Evolutionary conservation across 257 asterid species (phyloP).

Genomic region (Jacaranda mimosifolia): DNA sequence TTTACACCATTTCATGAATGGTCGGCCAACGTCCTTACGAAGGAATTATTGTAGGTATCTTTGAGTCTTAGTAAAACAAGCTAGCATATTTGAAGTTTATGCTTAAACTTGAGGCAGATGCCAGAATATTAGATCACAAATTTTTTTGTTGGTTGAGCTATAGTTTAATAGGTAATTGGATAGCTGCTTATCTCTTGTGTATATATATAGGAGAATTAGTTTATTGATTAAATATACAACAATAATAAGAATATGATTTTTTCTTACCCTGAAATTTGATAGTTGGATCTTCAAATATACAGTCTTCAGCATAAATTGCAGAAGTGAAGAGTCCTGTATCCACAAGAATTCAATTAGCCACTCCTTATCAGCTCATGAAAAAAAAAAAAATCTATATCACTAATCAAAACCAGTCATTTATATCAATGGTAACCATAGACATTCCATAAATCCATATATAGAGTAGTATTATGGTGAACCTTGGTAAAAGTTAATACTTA

Average conservation of each 20-base stretch:
- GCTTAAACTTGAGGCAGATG: too few relatives aligned
- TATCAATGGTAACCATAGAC: background rate
- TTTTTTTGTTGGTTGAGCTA: too few relatives aligned
- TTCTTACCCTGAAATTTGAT: slow-evolving; percentile 74
- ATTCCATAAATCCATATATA: background rate
- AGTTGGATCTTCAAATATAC: slow-evolving; percentile 91
- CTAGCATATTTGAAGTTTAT: too few relatives aligned
- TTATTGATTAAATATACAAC: too few relatives aligned
- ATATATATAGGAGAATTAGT: too few relatives aligned
- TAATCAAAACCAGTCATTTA: background rate
- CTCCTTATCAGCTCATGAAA: background rate
- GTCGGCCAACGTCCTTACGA: too few relatives aligned
- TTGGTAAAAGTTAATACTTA: background rate
- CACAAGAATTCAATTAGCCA: slow-evolving; percentile 33
- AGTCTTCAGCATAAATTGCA: slow-evolving; percentile 76
- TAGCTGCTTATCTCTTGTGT: too few relatives aligned
- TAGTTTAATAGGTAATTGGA: too few relatives aligned
- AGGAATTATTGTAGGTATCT: too few relatives aligned
- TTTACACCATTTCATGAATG: too few relatives aligned
- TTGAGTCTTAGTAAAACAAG: too few relatives aligned
- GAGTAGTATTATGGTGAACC: background rate
- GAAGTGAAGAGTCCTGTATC: slow-evolving; percentile 67
- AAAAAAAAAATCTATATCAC: background rate
- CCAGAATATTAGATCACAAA: too few relatives aligned
- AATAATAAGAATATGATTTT: background rate